phyloP scores from a whole-genome alignment of 1,139 yeast genomes.

The Arxiozyma slooffiae region DNA sequence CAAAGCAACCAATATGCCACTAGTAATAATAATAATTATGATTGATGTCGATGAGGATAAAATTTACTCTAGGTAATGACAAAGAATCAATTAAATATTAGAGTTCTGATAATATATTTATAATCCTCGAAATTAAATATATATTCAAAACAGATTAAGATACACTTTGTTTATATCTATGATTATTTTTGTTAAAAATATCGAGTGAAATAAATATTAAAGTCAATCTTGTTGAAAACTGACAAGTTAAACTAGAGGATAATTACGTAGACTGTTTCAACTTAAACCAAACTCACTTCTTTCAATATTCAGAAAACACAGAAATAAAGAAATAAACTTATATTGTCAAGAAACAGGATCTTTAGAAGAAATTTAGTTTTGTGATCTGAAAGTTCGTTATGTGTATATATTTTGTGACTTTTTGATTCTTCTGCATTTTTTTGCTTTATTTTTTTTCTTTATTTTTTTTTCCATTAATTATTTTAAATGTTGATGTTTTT shows the following conservation, averaged over 20 bases:
- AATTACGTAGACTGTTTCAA: not conserved
- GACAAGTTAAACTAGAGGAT: not conserved
- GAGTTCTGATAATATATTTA: not conserved
- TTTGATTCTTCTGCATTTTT: not conserved
- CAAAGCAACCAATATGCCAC: not conserved
- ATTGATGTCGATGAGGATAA: not conserved
- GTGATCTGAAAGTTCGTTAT: constrained; percentile 1
- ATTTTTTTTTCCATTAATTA: not conserved
- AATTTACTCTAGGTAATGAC: not conserved
- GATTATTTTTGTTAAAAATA: not conserved
- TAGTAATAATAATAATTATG: no score
- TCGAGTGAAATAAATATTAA: no score
- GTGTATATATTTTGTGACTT: not conserved
- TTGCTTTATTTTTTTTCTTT: no score
- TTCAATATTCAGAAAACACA: not conserved
- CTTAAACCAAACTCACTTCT: not conserved
- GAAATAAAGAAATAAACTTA: not conserved
- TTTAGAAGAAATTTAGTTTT: not conserved
- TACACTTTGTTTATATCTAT: not conserved
- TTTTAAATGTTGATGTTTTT: not conserved
- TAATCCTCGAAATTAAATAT: not conserved
- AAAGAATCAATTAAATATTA: no score
- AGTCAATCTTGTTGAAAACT: not conserved
- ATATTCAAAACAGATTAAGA: not conserved
- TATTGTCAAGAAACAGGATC: not conserved